phyloP scores from a whole-genome alignment of 2,329 filamentous ascomycete genomes.

The Colletotrichum higginsianum region DNA sequence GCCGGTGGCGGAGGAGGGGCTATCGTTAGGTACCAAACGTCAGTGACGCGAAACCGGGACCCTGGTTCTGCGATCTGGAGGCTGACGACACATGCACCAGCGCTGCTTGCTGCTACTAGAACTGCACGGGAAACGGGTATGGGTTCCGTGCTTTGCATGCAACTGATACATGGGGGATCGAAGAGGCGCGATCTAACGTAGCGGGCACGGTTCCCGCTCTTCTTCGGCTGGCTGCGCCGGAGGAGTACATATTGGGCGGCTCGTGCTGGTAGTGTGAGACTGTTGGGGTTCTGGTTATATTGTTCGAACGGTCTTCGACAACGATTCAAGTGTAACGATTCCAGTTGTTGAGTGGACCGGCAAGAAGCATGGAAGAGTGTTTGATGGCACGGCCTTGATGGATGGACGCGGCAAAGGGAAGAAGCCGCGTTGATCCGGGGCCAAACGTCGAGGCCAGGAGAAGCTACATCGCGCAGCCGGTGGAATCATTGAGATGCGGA shows the following conservation, averaged over 20 bases:
- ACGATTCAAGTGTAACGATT: background rate
- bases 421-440: too few species aligned
- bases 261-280: slow-evolving; percentile 15
- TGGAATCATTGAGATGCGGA: slow-evolving; percentile 15
- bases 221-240: slow-evolving; percentile 5
- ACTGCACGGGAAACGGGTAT: background rate
- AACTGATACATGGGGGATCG: slow-evolving; percentile 33
- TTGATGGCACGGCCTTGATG: background rate
- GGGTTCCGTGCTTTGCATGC: slow-evolving; percentile 30
- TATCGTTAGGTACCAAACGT: background rate
- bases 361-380: background rate
- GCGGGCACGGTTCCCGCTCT: slow-evolving; percentile 30
- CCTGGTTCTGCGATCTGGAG: slow-evolving; percentile 30
- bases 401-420: background rate
- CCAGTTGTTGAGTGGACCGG: background rate
- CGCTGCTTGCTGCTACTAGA: background rate
- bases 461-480: background rate
- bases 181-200: slow-evolving; percentile 32
- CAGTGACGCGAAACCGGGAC: slow-evolving; percentile 25
- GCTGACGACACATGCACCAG: slow-evolving; percentile 14
- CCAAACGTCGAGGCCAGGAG: background rate
- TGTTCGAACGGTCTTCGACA: background rate
- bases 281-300: background rate
- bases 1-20: slow-evolving; percentile 2
- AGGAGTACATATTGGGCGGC: slow-evolving; percentile 17